Conservation (phyloP, 306 rosid genomes). For the Calophaca sinica region DNA sequence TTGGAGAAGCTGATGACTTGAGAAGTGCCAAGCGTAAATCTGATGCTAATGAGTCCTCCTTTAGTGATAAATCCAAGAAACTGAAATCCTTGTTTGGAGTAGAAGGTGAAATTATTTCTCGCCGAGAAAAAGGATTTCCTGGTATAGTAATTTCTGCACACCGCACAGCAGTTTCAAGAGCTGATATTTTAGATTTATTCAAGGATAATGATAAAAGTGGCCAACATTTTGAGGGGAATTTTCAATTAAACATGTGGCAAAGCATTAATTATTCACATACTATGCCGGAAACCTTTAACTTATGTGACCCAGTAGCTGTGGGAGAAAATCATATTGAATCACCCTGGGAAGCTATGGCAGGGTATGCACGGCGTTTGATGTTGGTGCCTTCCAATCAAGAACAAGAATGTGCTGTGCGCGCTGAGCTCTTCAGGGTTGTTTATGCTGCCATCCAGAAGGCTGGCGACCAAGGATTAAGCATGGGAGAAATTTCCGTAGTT, state of each 20-base stretch:
- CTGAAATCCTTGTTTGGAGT: conserved; percentile 59
- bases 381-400: conserved; percentile 51
- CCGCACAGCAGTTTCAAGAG: conserved; percentile 58
- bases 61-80: conserved; percentile 64
- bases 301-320: conserved; percentile 49
- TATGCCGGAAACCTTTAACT: conserved; percentile 52
- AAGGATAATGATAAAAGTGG: conserved; percentile 50
- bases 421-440: conserved; percentile 70
- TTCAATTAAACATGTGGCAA: conserved; percentile 41
- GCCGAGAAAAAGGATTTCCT: conserved; percentile 96
- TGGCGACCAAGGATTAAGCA: conserved; percentile 94
- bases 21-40: conserved; percentile 78
- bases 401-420: conserved; percentile 52
- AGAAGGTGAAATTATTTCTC: conserved; percentile 94
- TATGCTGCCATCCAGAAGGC: conserved; percentile 79
- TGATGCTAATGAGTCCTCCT: conserved; percentile 60
- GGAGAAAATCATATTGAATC: conserved; percentile 54
- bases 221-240: conserved; percentile 47
- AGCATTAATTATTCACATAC: conserved; percentile 41
- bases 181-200: conserved; percentile 65
- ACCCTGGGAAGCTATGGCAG: conserved; percentile 84
- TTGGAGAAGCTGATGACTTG: conserved; percentile 88
- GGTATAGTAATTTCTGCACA: conserved; percentile 66
- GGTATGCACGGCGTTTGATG: conserved; percentile 65
- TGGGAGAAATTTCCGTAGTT: conserved; percentile 69